phyloP scores from a whole-genome alignment of 805 yeast species.

The Candida wancherniae region DNA sequence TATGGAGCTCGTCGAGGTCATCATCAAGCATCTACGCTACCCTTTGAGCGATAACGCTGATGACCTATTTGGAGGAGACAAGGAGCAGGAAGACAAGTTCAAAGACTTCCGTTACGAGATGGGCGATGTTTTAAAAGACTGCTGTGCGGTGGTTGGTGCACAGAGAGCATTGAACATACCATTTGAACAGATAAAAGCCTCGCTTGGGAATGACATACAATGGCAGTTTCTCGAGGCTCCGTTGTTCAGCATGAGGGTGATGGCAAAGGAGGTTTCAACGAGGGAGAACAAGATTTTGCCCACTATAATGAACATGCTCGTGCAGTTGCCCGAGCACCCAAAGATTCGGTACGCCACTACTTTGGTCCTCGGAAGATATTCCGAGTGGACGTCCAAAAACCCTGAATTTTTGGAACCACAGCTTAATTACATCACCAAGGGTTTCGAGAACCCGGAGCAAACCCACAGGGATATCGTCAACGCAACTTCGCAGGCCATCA shows the following conservation, averaged over 20 bases:
- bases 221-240: conserved; percentile 94
- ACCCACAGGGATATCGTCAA: conserved; percentile 49
- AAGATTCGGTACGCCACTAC: conserved; percentile 91
- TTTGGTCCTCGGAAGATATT: conserved; percentile 89
- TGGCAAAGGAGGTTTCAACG: conserved; percentile 85
- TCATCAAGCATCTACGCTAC: conserved; percentile 68
- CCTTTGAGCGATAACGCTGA: conserved; percentile 42
- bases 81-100: conserved; percentile 86
- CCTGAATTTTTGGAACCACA: conserved; percentile 79
- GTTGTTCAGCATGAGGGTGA: conserved; percentile 80
- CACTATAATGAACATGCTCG: conserved; percentile 62
- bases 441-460: conserved; percentile 40
- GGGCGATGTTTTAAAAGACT: conserved; percentile 96
- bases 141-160: conserved; percentile 87
- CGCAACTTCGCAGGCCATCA: conserved; percentile 90
- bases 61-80: conserved; percentile 57
- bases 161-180: conserved; percentile 67
- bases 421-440: conserved; percentile 75
- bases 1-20: conserved; percentile 51
- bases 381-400: conserved; percentile 90
- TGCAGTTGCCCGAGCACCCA: conserved; percentile 75
- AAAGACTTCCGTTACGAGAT: conserved; percentile 91
- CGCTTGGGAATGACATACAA: conserved; percentile 30
- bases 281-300: conserved; percentile 68
- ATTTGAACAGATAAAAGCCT: conserved; percentile 50